These are phyloP conservation scores for Punctularia strigosozonata DNA, from an alignment of 768 basidiomycete genomes.

Conservation along the genomic window DNA sequence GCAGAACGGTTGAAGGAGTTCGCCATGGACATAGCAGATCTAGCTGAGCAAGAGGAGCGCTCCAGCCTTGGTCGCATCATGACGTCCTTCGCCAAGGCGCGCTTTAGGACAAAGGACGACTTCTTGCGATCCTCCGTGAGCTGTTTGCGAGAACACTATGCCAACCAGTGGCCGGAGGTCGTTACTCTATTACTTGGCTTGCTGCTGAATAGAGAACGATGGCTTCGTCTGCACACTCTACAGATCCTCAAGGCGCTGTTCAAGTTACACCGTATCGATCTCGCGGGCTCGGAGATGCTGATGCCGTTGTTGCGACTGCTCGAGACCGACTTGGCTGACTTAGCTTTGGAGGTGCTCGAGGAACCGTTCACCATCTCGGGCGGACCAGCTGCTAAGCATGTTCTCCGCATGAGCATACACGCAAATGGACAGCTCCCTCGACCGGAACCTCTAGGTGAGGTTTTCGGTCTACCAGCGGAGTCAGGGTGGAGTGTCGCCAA, in stretches of 20 bases:
- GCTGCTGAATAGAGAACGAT: slow-evolving; percentile 70
- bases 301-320: slow-evolving; percentile 85
- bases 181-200: slow-evolving; percentile 80
- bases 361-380: slow-evolving; percentile 75
- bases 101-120: slow-evolving; percentile 88
- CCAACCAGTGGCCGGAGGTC: slow-evolving; percentile 68
- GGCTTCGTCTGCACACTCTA: slow-evolving; percentile 76
- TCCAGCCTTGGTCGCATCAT: slow-evolving; percentile 81
- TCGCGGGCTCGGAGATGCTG: slow-evolving; percentile 74
- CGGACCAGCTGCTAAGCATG: slow-evolving; percentile 69
- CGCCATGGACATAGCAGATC: slow-evolving; percentile 55
- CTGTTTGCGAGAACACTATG: slow-evolving; percentile 79
- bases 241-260: slow-evolving; percentile 84
- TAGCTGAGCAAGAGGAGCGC: slow-evolving; percentile 64
- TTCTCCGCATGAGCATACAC: slow-evolving; percentile 89
- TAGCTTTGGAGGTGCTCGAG: slow-evolving; percentile 89
- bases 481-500: slow-evolving; percentile 85
- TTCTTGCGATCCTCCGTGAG: slow-evolving; percentile 84
- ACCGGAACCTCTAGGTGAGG: slow-evolving; percentile 46
- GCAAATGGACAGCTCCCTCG: slow-evolving; percentile 30
- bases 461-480: slow-evolving; percentile 73
- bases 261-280: slow-evolving; percentile 62
- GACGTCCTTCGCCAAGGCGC: slow-evolving; percentile 76
- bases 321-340: slow-evolving; percentile 74
- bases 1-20: slow-evolving; percentile 56